phyloP scores from a whole-genome alignment of 2,329 filamentous ascomycete species.

The Amphichorda felina region DNA sequence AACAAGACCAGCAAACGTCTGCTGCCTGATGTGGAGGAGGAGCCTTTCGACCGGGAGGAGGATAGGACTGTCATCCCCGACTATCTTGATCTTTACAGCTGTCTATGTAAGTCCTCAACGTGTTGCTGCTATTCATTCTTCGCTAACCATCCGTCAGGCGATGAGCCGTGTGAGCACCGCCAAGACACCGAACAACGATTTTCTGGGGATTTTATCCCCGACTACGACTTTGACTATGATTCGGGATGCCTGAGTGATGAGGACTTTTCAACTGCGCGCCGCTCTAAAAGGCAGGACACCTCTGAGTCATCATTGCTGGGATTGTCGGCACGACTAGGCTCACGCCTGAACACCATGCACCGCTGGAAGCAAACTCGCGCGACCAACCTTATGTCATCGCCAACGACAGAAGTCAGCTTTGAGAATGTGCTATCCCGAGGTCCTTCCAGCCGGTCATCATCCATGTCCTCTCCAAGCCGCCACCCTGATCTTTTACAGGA shows the following conservation, averaged over 20 bases:
- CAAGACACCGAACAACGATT: slow-evolving; percentile 29
- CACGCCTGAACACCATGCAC: slow-evolving; percentile 41
- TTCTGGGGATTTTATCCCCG: slow-evolving; percentile 22
- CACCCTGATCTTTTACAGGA: slow-evolving; percentile 34
- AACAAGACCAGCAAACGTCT: slow-evolving; percentile 36
- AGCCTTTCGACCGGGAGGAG: slow-evolving; percentile 60
- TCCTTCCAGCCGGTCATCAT: slow-evolving; percentile 56
- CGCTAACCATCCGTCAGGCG: slow-evolving; percentile 31
- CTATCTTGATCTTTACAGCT: slow-evolving; percentile 45
- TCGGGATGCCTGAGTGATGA: slow-evolving; percentile 54
- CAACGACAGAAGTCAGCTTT: slow-evolving; percentile 73
- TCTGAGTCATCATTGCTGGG: slow-evolving; percentile 48
- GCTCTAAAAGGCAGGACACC: slow-evolving; percentile 35
- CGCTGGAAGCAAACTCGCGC: slow-evolving; percentile 37
- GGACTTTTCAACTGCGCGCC: slow-evolving; percentile 35
- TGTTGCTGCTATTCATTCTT: slow-evolving; percentile 1
- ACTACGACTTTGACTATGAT: slow-evolving; percentile 49
- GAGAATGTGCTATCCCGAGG: slow-evolving; percentile 63
- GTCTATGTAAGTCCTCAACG: slow-evolving; percentile 57
- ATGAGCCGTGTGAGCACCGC: slow-evolving; percentile 48
- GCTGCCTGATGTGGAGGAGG: slow-evolving; percentile 76
- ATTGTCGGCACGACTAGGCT: slow-evolving; percentile 53
- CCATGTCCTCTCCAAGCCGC: slow-evolving; percentile 23
- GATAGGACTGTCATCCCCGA: slow-evolving; percentile 17
- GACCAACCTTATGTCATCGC: slow-evolving; percentile 35